Percentiles rank a stretch among this genome's conserved stretches.
Evolutionary conservation across 768 basidiomycete species (phyloP).

Genomic region (Termitomyces sp.): DNA sequence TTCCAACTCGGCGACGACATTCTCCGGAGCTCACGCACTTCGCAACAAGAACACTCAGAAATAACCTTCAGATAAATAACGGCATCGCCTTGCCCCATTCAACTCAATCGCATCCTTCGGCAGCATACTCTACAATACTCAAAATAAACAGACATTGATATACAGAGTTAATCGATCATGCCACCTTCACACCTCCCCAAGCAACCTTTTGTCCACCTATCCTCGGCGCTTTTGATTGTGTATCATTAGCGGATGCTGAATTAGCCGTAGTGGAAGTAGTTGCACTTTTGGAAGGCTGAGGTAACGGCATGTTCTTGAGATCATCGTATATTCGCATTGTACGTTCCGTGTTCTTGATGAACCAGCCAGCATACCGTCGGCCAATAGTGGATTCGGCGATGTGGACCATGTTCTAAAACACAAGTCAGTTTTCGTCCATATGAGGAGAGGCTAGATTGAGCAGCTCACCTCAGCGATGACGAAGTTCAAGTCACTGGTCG

Average conservation of each 20-base stretch:
- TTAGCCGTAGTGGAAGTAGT: conserved; percentile 21
- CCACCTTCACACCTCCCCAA: conserved; percentile 50
- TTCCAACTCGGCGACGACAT: conserved; percentile 3
- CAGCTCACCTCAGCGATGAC: conserved; percentile 83
- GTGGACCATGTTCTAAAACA: conserved; percentile 86
- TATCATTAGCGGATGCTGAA: conserved; percentile 22
- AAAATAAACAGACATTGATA: background rate
- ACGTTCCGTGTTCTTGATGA: conserved; percentile 93
- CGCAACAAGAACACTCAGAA: background rate
- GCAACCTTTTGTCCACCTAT: conserved; percentile 57
- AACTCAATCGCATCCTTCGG: background rate
- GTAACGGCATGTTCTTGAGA: conserved; percentile 53
- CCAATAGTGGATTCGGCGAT: conserved; percentile 95
- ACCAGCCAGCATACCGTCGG: conserved; percentile 93
- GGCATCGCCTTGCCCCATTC: background rate
- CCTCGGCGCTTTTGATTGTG: conserved; percentile 26
- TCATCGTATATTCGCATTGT: conserved; percentile 85
- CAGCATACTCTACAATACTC: background rate
- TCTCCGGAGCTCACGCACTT: background rate
- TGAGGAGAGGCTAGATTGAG: background rate
- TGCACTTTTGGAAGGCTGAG: conserved; percentile 29
- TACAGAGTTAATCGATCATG: conserved; percentile 11
- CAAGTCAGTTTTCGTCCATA: background rate
- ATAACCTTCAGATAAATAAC: background rate
- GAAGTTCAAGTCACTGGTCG: conserved; percentile 93